Evolutionary conservation across 1,284 basidiomycete genomes (phyloP).

Genomic region (Leccinum huronense): DNA sequence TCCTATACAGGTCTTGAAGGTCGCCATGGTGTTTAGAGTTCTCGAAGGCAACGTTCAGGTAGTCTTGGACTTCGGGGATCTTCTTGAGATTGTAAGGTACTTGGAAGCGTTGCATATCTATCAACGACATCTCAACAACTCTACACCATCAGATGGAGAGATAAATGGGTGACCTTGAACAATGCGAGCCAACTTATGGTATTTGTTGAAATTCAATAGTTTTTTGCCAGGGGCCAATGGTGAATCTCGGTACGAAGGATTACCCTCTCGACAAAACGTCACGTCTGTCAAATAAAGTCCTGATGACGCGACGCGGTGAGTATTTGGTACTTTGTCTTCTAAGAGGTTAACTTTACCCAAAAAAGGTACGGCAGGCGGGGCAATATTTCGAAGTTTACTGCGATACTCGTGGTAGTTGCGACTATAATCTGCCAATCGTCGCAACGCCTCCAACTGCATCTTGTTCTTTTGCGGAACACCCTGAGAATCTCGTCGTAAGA

Average conservation of each 20-base stretch:
- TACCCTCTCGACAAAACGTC: slow-evolving; percentile 95
- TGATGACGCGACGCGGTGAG: slow-evolving; percentile 31
- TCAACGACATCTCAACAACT: slow-evolving; percentile 15
- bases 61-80: slow-evolving; percentile 82
- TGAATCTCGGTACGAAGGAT: slow-evolving; percentile 82
- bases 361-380: slow-evolving; percentile 89
- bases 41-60: slow-evolving; percentile 70
- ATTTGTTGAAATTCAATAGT: slow-evolving; percentile 95
- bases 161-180: slow-evolving; percentile 62
- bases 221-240: slow-evolving; percentile 74
- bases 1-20: slow-evolving; percentile 76
- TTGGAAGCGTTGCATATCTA: slow-evolving; percentile 94
- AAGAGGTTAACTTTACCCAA: slow-evolving; percentile 55
- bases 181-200: slow-evolving; percentile 85
- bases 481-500: slow-evolving; percentile 42
- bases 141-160: not conserved
- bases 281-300: slow-evolving; percentile 89
- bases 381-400: slow-evolving; percentile 73
- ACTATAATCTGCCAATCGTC: slow-evolving; percentile 84
- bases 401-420: slow-evolving; percentile 95
- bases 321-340: slow-evolving; percentile 3
- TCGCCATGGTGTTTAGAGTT: slow-evolving; percentile 71
- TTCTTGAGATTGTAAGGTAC: slow-evolving; percentile 78
- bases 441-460: slow-evolving; percentile 74
- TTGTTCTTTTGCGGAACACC: slow-evolving; percentile 85